Base-by-base conservation (phyloP, 2,329 filamentous ascomycete species). In the Hypomyces rosellus region DNA sequence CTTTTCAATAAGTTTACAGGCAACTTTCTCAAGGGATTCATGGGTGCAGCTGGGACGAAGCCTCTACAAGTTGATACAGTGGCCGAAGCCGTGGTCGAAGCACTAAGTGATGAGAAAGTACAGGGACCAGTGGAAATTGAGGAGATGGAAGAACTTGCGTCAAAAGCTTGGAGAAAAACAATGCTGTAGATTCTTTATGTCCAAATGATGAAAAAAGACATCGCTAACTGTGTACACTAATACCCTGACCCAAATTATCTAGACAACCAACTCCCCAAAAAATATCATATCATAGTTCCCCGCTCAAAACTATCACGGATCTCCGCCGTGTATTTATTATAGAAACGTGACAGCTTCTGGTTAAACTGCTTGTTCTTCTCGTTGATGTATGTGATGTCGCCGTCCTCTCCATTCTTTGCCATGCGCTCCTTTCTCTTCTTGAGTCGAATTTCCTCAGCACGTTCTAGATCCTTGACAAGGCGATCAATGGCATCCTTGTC, bases 301-400 rank as follows among this genome's bases (percentile, higher is more conserved):
- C 93, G 82, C 78, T 99, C 93, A 67, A 99, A 99, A 69, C 88
- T 96, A 65, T 99, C 93, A 65, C 93, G 78, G 61, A 99, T 97
- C 68, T 99, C 93, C 33, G 88, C 84, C 42, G 93, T 99, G 70
- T 99, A 99, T 76, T 96, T 95, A 74, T 99, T 93, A 72, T 99
- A 99, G 74, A 97, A 99, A 58, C 93, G 79, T 48, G 86, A 78
- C 69, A 99, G 75, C 74, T 99, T 97, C 74, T 95, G 85, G 82
- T 99, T 99, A 76, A 99, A 99, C 77, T 96, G 90, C 78, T 97
- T 97, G 78, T 99, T 99, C 85, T 99, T 96, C 73, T 96, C 90
- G 73, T 99, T 99, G 80, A 99, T 99, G 71, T 96, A 97, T 7
- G 92, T 97, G 61, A 97, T 88, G 69, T 99, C 93, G 25, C 83